Conservation (phyloP, 257 asterid species). For the Rhazya stricta region DNA sequence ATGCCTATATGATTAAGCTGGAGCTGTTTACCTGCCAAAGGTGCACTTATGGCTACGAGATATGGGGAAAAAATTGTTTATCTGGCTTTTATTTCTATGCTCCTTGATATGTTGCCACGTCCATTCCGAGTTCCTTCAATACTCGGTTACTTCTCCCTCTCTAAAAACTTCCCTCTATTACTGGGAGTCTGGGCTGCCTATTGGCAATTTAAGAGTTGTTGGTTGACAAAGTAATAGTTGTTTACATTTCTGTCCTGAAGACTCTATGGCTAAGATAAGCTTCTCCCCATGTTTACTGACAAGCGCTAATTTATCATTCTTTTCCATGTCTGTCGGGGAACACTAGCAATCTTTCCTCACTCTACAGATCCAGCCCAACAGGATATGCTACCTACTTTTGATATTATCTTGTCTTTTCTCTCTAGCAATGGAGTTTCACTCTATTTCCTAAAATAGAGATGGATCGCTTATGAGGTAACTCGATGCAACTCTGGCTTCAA, state of each 20-base stretch:
- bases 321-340: not conserved
- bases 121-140: not conserved
- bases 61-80: not conserved
- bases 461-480: too few relatives aligned
- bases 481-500: not conserved
- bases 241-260: not conserved
- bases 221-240: not conserved
- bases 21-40: not conserved
- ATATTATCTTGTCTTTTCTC: not conserved
- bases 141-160: not conserved
- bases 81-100: not conserved
- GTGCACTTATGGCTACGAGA: not conserved
- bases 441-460: not conserved
- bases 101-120: not conserved
- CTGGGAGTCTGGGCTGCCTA: not conserved
- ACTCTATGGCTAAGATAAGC: not conserved
- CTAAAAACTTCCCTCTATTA: not conserved
- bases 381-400: not conserved
- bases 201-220: not conserved
- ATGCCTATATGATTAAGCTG: not conserved
- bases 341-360: not conserved
- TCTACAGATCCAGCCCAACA: not conserved
- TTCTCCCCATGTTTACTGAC: not conserved
- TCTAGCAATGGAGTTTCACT: not conserved
- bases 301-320: not conserved